Conservation (phyloP, 2,329 filamentous ascomycete species). For the Cercospora sesami region DNA sequence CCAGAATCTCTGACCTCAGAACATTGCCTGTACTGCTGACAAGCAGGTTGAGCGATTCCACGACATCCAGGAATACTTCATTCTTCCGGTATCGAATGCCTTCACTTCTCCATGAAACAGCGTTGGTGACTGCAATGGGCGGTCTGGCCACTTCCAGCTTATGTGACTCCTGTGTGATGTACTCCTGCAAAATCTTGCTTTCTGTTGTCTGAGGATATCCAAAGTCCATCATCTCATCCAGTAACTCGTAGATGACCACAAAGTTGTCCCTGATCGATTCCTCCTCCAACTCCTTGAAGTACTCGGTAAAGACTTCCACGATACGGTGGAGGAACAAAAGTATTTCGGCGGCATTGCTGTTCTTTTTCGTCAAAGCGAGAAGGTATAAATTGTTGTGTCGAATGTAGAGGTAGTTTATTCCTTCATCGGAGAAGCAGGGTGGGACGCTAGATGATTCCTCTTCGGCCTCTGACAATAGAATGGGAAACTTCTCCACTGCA, state of each 20-base stretch:
- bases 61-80: slow-evolving; percentile 96
- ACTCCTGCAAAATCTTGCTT: slow-evolving; percentile 95
- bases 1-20: slow-evolving; percentile 90
- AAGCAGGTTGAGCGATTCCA: slow-evolving; percentile 93
- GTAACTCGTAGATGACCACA: slow-evolving; percentile 95
- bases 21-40: slow-evolving; percentile 95
- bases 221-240: slow-evolving; percentile 99
- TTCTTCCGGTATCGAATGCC: slow-evolving; percentile 99
- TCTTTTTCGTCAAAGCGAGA: slow-evolving; percentile 94
- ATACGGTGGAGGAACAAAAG: slow-evolving; percentile 97
- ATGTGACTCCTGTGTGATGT: slow-evolving; percentile 96
- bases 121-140: slow-evolving; percentile 96
- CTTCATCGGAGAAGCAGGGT: slow-evolving; percentile 96
- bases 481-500: slow-evolving; percentile 94
- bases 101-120: slow-evolving; percentile 96
- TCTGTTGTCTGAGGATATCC: slow-evolving; percentile 98
- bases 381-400: slow-evolving; percentile 99
- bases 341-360: slow-evolving; percentile 98
- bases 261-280: slow-evolving; percentile 99
- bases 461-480: slow-evolving; percentile 95
- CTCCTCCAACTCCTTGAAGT: slow-evolving; percentile 98
- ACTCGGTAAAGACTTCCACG: slow-evolving; percentile 98
- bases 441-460: slow-evolving; percentile 97
- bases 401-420: slow-evolving; percentile 99
- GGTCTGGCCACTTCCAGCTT: slow-evolving; percentile 95